A percentile compares a stretch with the other conserved stretches of the same genome.
phyloP scores from a whole-genome alignment of 345 rosid genomes.

The Linum usitatissimum region DNA sequence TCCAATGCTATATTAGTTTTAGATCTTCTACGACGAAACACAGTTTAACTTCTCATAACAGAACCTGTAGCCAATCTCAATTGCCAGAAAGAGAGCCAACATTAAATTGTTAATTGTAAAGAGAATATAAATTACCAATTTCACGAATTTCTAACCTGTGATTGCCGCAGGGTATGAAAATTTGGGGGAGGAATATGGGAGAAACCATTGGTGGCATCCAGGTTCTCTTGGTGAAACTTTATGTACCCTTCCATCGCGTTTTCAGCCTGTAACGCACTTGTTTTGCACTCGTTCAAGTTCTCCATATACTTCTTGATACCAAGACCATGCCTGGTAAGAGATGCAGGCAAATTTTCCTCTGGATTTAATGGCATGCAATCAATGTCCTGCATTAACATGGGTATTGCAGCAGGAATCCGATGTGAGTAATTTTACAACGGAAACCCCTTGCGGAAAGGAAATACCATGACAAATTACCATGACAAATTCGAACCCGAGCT shows the following conservation, averaged over 20 bases:
- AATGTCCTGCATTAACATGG: slow-evolving; percentile 48
- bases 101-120: background rate
- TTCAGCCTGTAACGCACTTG: slow-evolving; percentile 37
- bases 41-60: no score
- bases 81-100: no score
- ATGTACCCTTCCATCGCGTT: slow-evolving; percentile 33
- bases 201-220: slow-evolving; percentile 29
- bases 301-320: slow-evolving; percentile 32
- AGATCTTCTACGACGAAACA: no score
- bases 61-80: no score
- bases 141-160: slow-evolving; percentile 36
- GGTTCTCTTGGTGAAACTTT: slow-evolving; percentile 34
- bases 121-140: background rate
- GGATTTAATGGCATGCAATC: slow-evolving; percentile 78
- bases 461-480: slow-evolving; percentile 32
- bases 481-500: slow-evolving; percentile 84
- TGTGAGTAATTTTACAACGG: background rate
- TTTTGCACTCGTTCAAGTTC: slow-evolving; percentile 41
- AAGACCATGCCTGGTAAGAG: slow-evolving; percentile 40
- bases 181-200: slow-evolving; percentile 30
- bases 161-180: slow-evolving; percentile 28
- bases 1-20: no score
- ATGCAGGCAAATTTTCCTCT: slow-evolving; percentile 60
- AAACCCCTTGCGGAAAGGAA: no score
- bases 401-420: slow-evolving; percentile 5